Evolutionary conservation across 495 filamentous ascomycete species (phyloP), one percentile per base, ranked within the genome.

Genomic region (Bathelium albidoporum): DNA sequence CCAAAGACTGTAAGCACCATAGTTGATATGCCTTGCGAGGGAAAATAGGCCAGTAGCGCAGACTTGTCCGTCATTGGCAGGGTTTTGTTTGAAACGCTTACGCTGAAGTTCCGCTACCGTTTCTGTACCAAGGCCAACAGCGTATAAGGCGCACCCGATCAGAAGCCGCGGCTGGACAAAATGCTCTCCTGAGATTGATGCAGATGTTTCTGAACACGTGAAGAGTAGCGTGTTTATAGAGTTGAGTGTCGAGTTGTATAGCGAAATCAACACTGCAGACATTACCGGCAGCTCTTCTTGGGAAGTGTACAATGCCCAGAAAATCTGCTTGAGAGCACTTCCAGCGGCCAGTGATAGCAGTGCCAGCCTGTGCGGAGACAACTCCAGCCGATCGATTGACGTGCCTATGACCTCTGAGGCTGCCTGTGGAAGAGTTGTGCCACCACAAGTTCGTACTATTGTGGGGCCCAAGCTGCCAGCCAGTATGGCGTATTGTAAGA

Each of bases 401-500:
- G 72, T 71, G 65, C 73, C 72, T 14, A 73, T 77, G 20, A 70
- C 59, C 1, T 62, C 28, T 9, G 72, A 66, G 5, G 65, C 66
- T 1, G 72, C 70, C 44, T 69, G 28, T 66, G 71, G 59, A 64
- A 75, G 59, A 55, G 73, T 59, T 3, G 60, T 68, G 49, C 73
- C 59, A 71, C 74, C 66, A 49, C 76, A 55, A 26, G 24, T 32
- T 59, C 65, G 28, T 39, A 77, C 66, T 34, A 73, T 61, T 69
- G 73, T 49, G 18, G 66, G 62, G 28, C 75, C 78, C 7, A 69
- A 49, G 32, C 71, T 71, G 26, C 72, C 62, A 11, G 64, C 65
- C 5, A 83, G 72, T 39, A 88, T 78, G 26, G 70, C 71, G 68
- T 81, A 82, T 71, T 88, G 85, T 20, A 86, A 73, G 22, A 79